phyloP scores from a whole-genome alignment of 2,329 filamentous ascomycete genomes.

The Fusarium pseudonygamai region DNA sequence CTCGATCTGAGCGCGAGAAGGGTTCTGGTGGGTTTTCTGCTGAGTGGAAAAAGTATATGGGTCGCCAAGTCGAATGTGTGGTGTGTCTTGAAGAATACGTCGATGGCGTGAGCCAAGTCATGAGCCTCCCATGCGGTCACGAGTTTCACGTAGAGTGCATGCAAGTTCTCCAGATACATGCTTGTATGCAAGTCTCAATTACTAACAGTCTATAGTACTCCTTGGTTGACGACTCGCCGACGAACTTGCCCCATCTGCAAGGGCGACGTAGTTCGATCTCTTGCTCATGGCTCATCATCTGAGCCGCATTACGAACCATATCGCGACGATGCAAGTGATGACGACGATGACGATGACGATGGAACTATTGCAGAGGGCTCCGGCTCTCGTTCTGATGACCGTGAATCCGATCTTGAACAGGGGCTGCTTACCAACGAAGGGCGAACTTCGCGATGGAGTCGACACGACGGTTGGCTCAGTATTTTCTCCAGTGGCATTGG shows the following conservation, averaged over 20 bases:
- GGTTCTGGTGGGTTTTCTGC: slow-evolving; percentile 52
- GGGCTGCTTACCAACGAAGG: slow-evolving; percentile 45
- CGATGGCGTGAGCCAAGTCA: slow-evolving; percentile 92
- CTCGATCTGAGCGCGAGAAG: slow-evolving; percentile 60
- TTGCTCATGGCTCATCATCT: slow-evolving; percentile 64
- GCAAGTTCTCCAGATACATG: slow-evolving; percentile 65
- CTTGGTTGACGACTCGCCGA: slow-evolving; percentile 93
- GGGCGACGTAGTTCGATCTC: slow-evolving; percentile 85
- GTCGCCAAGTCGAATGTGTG: slow-evolving; percentile 84
- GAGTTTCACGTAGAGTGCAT: slow-evolving; percentile 99
- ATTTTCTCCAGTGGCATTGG: slow-evolving; percentile 48
- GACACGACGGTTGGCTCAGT: slow-evolving; percentile 51
- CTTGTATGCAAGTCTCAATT: not conserved
- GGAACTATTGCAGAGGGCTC: slow-evolving; percentile 52
- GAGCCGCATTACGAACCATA: slow-evolving; percentile 65
- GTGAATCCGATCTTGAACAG: slow-evolving; percentile 56
- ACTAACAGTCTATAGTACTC: slow-evolving; percentile 69
- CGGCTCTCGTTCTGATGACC: slow-evolving; percentile 44
- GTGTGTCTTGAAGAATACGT: slow-evolving; percentile 97
- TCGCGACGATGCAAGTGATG: slow-evolving; percentile 60
- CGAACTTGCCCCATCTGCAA: slow-evolving; percentile 99
- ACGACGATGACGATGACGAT: slow-evolving; percentile 53
- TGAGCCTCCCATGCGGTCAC: slow-evolving; percentile 97
- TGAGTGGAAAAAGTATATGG: slow-evolving; percentile 74
- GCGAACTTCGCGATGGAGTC: slow-evolving; percentile 34